Evolutionary conservation across 2,329 filamentous ascomycete genomes (phyloP).

Genomic region (Pseudogymnoascus sp.): DNA sequence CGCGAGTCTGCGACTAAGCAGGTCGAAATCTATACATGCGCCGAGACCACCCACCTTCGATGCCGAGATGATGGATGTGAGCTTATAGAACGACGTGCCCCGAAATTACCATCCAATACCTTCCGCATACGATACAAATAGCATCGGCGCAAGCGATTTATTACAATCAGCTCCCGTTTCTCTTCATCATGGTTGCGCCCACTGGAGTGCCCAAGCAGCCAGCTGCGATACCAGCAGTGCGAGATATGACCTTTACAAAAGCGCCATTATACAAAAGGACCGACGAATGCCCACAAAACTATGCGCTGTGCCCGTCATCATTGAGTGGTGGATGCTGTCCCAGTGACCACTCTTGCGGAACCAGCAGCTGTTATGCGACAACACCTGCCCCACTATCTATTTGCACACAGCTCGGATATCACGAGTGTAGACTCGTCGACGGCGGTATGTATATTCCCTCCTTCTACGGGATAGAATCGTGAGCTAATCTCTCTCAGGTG

Average conservation of each 20-base stretch:
- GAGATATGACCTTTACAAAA: background rate
- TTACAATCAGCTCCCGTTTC: background rate
- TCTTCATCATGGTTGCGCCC: background rate
- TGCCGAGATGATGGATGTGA: background rate
- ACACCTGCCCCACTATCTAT: constrained; percentile 36
- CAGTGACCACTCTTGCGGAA: constrained; percentile 40
- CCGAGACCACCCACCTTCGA: background rate
- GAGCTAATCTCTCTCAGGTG: constrained; percentile 25
- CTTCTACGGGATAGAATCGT: background rate
- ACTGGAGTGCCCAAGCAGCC: background rate
- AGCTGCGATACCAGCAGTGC: background rate
- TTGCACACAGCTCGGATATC: constrained; percentile 31
- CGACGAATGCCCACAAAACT: constrained; percentile 20
- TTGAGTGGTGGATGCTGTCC: constrained; percentile 31
- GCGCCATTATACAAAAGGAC: background rate
- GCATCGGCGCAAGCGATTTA: background rate
- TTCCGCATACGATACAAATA: background rate
- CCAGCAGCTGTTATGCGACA: constrained; percentile 40
- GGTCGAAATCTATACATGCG: background rate
- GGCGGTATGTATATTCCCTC: constrained; percentile 23
- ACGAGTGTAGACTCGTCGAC: constrained; percentile 33
- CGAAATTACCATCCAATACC: background rate
- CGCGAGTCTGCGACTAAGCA: background rate
- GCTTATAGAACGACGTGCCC: background rate
- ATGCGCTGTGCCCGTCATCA: constrained; percentile 23